Evolutionary conservation across 805 yeast genomes (phyloP).

Genomic region (Candida krabiensis): DNA sequence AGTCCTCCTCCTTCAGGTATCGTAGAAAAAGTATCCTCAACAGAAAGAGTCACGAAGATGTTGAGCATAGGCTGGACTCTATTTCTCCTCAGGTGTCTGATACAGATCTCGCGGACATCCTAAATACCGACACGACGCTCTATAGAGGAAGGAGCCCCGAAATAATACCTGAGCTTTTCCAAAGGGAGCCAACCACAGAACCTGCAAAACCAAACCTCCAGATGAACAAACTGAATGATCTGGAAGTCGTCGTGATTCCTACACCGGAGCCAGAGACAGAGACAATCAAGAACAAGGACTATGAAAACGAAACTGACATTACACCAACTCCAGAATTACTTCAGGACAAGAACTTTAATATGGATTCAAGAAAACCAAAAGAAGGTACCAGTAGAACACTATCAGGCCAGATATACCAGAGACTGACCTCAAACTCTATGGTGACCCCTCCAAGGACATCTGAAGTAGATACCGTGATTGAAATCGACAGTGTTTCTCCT

Average conservation of each 20-base stretch:
- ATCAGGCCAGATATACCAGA: not conserved
- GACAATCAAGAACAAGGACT: not conserved
- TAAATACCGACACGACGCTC: not conserved
- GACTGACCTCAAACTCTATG: conserved; percentile 4
- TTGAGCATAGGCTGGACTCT: conserved; percentile 14
- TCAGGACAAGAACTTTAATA: conserved; percentile 2
- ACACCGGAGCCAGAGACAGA: conserved; percentile 14
- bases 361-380: not conserved
- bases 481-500: conserved; percentile 20
- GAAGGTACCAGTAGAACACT: not conserved
- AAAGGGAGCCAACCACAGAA: conserved; percentile 7
- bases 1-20: not conserved
- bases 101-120: conserved; percentile 1
- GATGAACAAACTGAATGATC: not conserved
- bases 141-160: not conserved
- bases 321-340: not conserved
- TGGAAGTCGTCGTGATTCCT: conserved; percentile 10
- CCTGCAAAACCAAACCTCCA: conserved; percentile 1
- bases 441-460: conserved; percentile 16
- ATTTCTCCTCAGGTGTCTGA: conserved; percentile 7
- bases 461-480: conserved; percentile 8
- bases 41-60: conserved; percentile 1
- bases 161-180: conserved; percentile 2
- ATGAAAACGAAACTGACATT: not conserved
- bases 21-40: conserved; percentile 8